Evolutionary conservation across 495 filamentous ascomycete genomes (phyloP), one percentile per base, ranked within the genome.

Genomic region (Neurospora sp.): DNA sequence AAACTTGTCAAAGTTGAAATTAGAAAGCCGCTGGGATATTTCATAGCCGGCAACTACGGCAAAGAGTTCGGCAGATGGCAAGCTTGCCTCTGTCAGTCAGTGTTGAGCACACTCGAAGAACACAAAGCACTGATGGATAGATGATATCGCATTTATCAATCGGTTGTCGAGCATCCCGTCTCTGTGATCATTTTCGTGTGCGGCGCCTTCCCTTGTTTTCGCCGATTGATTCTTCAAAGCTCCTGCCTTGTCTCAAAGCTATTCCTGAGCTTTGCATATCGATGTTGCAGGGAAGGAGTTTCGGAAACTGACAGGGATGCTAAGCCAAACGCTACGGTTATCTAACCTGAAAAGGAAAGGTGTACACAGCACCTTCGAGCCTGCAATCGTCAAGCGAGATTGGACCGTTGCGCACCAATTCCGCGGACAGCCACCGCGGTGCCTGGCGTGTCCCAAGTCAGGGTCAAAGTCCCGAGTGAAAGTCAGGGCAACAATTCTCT

Each of bases 321-420:
- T 10, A 61, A 35, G 27, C 53, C 17, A 31, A 35, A 31, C 22
- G 71, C 61, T 71, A 27, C 8, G 68, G 68, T 16, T 37, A 59
- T 35, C 78, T 79, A 81, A 69, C 79, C 74, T 70, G 42, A 73
- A 74, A 59, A 72, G 75, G 79, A 70, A 81, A 70, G 75, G 68
- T 68, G 45, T 69, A 70, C 71, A 31, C 68, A 73, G 71, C 72
- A 72, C 75, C 72, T 74, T 76, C 22, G 27, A 22, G 40, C 38
- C 72, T 44, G 65, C 72, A 75, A 79, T 74, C 72, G 27, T 78
- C 78, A 81, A 81, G 79, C 79, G 79, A 81, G 78, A 81, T 81
- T 81, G 77, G 70, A 68, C 69, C 71, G 69, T 76, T 71, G 76
- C 75, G 61, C 73, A 68, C 76, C 75, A 76, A 78, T 35, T 75